These are phyloP conservation scores for Umbelopsis sp. DNA, from an alignment of 371 early-diverging fungal species.

Conservation along the genomic window DNA sequence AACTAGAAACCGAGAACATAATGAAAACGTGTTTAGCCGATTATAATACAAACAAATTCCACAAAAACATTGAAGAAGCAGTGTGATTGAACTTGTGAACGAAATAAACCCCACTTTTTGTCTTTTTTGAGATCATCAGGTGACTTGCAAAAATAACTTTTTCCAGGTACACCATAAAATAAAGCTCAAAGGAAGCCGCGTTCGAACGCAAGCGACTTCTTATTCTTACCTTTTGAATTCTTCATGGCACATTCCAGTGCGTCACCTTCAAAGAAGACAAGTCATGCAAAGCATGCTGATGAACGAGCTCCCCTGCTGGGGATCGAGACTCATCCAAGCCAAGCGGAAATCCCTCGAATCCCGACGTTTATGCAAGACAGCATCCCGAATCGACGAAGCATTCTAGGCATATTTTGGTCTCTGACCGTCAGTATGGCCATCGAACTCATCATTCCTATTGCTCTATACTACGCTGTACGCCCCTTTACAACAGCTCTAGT, in stretches of 20 bases:
- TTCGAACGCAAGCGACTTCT: neutral
- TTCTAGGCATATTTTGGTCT: constrained; percentile 37
- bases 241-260: constrained; percentile 5
- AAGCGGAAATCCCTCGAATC: constrained; percentile 27
- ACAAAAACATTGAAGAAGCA: no score
- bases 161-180: constrained; percentile 3
- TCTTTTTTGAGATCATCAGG: constrained; percentile 1
- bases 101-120: neutral
- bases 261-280: neutral
- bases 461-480: constrained; percentile 46
- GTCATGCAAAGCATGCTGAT: neutral
- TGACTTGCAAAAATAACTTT: neutral
- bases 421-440: constrained; percentile 42
- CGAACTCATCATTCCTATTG: constrained; percentile 45
- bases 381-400: constrained; percentile 43
- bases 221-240: neutral
- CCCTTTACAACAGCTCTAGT: constrained; percentile 40
- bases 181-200: neutral
- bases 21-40: neutral
- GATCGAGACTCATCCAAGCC: constrained; percentile 8
- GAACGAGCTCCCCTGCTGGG: constrained; percentile 3
- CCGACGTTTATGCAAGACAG: constrained; percentile 46
- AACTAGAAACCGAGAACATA: neutral
- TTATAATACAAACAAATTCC: neutral
- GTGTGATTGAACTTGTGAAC: constrained; percentile 7